phyloP scores from a whole-genome alignment of 1,139 yeast genomes.

The Kurtzmaniella quercitrusa region DNA sequence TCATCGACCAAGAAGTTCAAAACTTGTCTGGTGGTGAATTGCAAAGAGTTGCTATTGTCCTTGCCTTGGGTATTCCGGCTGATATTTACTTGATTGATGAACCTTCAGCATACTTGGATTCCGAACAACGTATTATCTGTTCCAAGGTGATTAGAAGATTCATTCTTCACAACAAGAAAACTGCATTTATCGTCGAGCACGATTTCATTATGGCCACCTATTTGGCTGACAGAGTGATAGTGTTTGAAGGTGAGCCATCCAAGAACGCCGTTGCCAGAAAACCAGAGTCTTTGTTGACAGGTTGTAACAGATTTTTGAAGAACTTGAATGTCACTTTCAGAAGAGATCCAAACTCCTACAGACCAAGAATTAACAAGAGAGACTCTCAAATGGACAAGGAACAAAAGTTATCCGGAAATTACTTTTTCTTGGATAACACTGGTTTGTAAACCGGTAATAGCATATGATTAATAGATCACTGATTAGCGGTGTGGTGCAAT shows the following conservation, averaged over 20 bases:
- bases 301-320: conserved; percentile 95
- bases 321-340: conserved; percentile 96
- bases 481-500: too few relatives aligned
- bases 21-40: conserved; percentile 98
- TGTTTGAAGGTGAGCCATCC: conserved; percentile 93
- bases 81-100: conserved; percentile 96
- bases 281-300: conserved; percentile 91
- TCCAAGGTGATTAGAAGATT: conserved; percentile 97
- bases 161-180: conserved; percentile 92
- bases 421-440: conserved; percentile 82
- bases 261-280: conserved; percentile 74
- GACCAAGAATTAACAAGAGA: conserved; percentile 97
- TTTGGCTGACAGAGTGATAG: conserved; percentile 97
- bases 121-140: conserved; percentile 99
- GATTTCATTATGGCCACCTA: conserved; percentile 99
- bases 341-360: conserved; percentile 96
- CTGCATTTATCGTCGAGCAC: conserved; percentile 98
- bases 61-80: conserved; percentile 91
- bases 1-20: conserved; percentile 96
- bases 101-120: conserved; percentile 97
- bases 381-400: conserved; percentile 99
- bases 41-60: conserved; percentile 97
- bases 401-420: conserved; percentile 87
- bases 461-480: not conserved
- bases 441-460: conserved; percentile 18